phyloP scores from a whole-genome alignment of 371 early-diverging fungal genomes.

The Dichotomocladium elegans region DNA sequence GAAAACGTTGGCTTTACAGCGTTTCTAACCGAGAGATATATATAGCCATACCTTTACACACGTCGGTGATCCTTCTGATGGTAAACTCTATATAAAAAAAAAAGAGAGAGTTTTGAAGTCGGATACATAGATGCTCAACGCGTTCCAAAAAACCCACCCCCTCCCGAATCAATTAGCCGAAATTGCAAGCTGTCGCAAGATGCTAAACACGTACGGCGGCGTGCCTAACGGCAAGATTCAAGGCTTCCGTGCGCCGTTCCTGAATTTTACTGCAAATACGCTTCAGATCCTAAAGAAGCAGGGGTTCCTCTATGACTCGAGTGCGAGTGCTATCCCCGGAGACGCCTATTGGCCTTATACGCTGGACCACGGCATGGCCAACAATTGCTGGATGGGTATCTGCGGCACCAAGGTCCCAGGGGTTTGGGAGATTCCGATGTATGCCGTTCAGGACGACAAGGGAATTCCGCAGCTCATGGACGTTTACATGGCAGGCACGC shows the following conservation, averaged over 20 bases:
- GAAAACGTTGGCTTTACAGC: too few relatives aligned
- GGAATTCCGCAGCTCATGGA: constrained; percentile 62
- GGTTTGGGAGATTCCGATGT: constrained; percentile 74
- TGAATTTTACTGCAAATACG: constrained; percentile 57
- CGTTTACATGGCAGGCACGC: constrained; percentile 50
- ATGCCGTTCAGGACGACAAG: constrained; percentile 32
- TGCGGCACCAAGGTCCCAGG: constrained; percentile 56
- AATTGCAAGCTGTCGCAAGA: constrained; percentile 44
- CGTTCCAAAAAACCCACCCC: not conserved
- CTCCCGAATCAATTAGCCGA: constrained; percentile 26
- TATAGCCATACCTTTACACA: constrained; percentile 63
- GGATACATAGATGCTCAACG: not conserved
- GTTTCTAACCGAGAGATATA: not conserved
- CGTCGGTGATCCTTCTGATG: constrained; percentile 37
- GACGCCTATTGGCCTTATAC: constrained; percentile 72
- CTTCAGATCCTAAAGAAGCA: constrained; percentile 44
- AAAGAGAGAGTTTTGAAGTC: not conserved
- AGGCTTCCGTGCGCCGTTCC: constrained; percentile 70
- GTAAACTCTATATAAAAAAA: constrained; percentile 17
- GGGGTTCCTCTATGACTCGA: constrained; percentile 63
- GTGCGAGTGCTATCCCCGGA: constrained; percentile 44
- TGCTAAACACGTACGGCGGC: constrained; percentile 60
- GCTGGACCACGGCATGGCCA: constrained; percentile 65
- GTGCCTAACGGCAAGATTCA: constrained; percentile 60
- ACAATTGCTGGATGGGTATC: constrained; percentile 59